phyloP scores from a whole-genome alignment of 2,329 filamentous ascomycete genomes.

The Ophiostoma angusticollis region DNA sequence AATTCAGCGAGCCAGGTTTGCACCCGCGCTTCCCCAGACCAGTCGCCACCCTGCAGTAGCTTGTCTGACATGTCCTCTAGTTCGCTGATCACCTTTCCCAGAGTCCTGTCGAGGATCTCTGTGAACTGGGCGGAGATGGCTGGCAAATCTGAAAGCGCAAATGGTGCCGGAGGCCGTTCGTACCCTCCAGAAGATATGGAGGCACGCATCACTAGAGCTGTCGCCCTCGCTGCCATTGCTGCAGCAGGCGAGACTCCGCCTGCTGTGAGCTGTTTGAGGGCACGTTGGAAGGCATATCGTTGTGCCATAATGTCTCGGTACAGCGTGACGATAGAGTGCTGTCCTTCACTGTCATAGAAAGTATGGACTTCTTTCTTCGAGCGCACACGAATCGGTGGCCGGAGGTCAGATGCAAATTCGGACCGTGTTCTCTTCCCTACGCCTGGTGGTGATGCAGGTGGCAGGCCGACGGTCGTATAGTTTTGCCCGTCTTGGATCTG shows the following conservation, averaged over 20 bases:
- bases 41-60: slow-evolving; percentile 13
- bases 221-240: slow-evolving; percentile 1
- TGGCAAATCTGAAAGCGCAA: neutral
- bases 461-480: neutral
- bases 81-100: slow-evolving; percentile 8
- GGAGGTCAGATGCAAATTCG: slow-evolving; percentile 12
- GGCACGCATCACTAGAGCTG: neutral
- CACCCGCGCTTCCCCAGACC: slow-evolving; percentile 7
- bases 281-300: slow-evolving; percentile 12
- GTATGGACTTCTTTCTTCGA: slow-evolving; percentile 2
- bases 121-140: slow-evolving; percentile 6
- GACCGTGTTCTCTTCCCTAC: slow-evolving; percentile 11
- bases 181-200: neutral
- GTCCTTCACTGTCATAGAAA: slow-evolving; percentile 11
- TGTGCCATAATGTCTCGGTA: slow-evolving; percentile 11
- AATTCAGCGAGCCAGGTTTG: slow-evolving; percentile 8
- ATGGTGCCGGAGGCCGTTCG: neutral
- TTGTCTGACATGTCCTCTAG: slow-evolving; percentile 13
- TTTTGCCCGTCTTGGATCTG: slow-evolving; percentile 62
- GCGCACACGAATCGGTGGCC: slow-evolving; percentile 7
- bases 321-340: slow-evolving; percentile 2
- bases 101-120: slow-evolving; percentile 9
- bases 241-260: neutral
- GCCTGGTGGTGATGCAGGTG: slow-evolving; percentile 8
- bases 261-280: slow-evolving; percentile 3